These are phyloP conservation scores for Russula sp. DNA, from an alignment of 768 basidiomycete genomes.

Conservation along the genomic window DNA sequence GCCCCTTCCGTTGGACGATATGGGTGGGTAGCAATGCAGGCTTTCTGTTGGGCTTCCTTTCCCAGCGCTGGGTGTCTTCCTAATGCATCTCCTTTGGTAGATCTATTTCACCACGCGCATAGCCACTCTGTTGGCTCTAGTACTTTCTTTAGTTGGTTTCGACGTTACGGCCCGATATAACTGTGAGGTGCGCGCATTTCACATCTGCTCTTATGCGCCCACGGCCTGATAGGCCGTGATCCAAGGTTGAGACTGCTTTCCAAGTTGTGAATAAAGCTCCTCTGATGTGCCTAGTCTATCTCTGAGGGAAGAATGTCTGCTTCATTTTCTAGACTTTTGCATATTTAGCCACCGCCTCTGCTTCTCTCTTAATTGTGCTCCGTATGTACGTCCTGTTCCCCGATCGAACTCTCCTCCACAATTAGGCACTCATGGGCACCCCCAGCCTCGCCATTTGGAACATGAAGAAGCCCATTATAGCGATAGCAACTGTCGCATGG, in stretches of 20 bases:
- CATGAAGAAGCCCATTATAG: neutral
- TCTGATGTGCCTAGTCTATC: neutral
- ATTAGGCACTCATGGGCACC: neutral
- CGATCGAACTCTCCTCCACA: neutral
- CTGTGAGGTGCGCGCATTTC: neutral
- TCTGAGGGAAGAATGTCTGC: neutral
- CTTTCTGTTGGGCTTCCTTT: no score
- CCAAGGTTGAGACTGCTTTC: no score
- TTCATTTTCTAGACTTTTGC: neutral
- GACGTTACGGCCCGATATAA: neutral
- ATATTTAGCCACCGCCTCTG: neutral
- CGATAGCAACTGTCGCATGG: neutral
- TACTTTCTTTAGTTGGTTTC: neutral
- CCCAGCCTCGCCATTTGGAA: conserved; percentile 3
- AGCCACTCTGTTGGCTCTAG: neutral
- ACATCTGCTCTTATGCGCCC: neutral
- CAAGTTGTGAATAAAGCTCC: neutral
- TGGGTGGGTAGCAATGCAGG: neutral
- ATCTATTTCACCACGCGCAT: neutral
- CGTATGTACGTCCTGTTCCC: neutral
- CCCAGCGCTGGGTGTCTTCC: no score
- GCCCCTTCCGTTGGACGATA: neutral
- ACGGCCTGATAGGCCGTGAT: no score
- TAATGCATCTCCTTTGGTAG: neutral
- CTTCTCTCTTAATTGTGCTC: neutral